phyloP scores from a whole-genome alignment of 495 filamentous ascomycete species.

The Aspergillus conjunctus region DNA sequence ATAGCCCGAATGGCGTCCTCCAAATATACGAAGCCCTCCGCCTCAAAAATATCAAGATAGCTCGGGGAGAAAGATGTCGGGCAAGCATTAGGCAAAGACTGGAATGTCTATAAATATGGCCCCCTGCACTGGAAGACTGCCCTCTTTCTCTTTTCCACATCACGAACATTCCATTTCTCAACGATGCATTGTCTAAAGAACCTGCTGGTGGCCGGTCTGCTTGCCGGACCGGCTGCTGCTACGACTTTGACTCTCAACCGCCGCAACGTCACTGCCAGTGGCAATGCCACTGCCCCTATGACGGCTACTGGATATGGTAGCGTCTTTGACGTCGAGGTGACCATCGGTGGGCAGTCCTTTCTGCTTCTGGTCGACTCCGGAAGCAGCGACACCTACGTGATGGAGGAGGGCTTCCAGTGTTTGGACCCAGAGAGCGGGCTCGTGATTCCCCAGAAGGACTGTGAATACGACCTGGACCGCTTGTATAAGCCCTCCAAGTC shows the following conservation, averaged over 20 bases:
- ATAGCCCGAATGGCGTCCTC: neutral
- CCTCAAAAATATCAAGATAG: neutral
- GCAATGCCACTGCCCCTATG: conserved; percentile 3
- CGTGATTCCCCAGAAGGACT: conserved; percentile 33
- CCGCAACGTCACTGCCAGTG: neutral
- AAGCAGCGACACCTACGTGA: conserved; percentile 62
- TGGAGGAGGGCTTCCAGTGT: conserved; percentile 50
- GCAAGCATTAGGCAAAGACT: neutral
- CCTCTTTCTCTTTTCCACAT: neutral
- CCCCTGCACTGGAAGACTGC: neutral
- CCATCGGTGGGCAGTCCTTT: conserved; percentile 33
- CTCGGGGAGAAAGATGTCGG: neutral
- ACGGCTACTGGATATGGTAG: conserved; percentile 1
- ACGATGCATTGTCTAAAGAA: neutral
- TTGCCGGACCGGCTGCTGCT: neutral
- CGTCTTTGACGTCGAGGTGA: conserved; percentile 13
- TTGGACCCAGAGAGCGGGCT: conserved; percentile 32
- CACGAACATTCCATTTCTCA: neutral
- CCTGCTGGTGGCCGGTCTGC: neutral
- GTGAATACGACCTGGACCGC: conserved; percentile 46
- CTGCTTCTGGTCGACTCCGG: conserved; percentile 60
- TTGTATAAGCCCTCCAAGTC: conserved; percentile 42
- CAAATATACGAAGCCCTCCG: neutral
- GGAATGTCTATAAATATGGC: conserved; percentile 13
- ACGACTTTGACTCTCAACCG: neutral